Conservation (phyloP, 495 filamentous ascomycete genomes). For the Talaromyces ruber region DNA sequence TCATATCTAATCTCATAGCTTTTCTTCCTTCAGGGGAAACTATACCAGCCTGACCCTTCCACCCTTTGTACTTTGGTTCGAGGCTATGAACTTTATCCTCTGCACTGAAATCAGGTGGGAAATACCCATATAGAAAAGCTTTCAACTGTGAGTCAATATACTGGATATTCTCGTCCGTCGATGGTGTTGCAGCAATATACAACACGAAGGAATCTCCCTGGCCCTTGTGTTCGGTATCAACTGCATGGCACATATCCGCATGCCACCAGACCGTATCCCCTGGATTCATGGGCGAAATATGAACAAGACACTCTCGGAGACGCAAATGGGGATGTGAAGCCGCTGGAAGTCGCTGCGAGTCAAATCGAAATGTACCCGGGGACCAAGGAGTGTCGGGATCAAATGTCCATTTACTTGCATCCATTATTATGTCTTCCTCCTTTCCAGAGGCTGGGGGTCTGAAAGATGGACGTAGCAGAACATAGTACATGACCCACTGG, state of each 20-base stretch:
- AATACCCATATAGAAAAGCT: background rate
- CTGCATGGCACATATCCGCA: background rate
- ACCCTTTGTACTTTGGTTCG: background rate
- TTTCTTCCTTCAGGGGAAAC: background rate
- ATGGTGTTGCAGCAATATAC: background rate
- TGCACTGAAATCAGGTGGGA: background rate
- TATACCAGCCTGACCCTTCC: background rate
- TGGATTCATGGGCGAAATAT: conserved; percentile 18
- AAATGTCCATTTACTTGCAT: conserved; percentile 1
- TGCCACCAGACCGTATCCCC: too few relatives aligned
- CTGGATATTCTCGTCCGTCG: background rate
- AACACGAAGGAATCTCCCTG: background rate
- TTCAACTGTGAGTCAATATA: background rate
- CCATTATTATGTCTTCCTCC: background rate
- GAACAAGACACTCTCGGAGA: conserved; percentile 30
- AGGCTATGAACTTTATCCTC: background rate
- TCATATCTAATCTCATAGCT: background rate
- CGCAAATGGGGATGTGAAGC: conserved; percentile 37
- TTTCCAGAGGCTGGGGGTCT: background rate
- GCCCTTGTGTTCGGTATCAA: background rate
- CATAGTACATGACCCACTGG: background rate
- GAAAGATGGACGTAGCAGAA: background rate
- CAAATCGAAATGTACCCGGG: conserved; percentile 55
- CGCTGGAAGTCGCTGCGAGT: too few relatives aligned
- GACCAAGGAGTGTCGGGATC: conserved; percentile 33